phyloP scores from a whole-genome alignment of 495 filamentous ascomycete species.

The Collariella sp. region DNA sequence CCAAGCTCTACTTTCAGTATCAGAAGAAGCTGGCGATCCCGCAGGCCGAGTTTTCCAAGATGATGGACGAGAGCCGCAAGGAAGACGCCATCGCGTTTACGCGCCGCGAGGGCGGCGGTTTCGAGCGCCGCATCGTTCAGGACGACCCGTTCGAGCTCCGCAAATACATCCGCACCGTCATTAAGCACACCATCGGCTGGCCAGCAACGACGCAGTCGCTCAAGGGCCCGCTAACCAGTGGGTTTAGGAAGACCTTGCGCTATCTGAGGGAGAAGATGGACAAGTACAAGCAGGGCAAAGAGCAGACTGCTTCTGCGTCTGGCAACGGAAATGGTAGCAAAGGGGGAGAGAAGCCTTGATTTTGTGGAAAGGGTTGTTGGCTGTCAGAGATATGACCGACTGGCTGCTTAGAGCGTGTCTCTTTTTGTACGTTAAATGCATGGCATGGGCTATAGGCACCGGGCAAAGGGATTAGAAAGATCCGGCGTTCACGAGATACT shows the following conservation, averaged over 20 bases:
- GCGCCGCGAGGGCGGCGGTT: constrained; percentile 67
- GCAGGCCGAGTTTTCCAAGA: constrained; percentile 69
- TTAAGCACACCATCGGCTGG: constrained; percentile 84
- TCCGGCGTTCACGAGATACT: background rate
- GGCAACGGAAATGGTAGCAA: background rate
- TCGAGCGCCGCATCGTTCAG: constrained; percentile 73
- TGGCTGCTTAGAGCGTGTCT: background rate
- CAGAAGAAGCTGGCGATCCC: constrained; percentile 85
- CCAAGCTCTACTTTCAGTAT: constrained; percentile 87
- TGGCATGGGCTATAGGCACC: constrained; percentile 15
- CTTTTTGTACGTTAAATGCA: constrained; percentile 16
- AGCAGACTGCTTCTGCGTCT: background rate
- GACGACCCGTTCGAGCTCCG: constrained; percentile 56
- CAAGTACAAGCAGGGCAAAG: constrained; percentile 51
- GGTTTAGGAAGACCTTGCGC: constrained; percentile 54
- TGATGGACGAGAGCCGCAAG: constrained; percentile 67
- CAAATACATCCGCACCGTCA: constrained; percentile 58
- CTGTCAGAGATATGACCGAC: background rate
- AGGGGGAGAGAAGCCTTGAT: constrained; percentile 4
- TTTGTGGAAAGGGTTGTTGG: background rate
- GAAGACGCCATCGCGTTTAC: constrained; percentile 60
- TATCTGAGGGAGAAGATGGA: constrained; percentile 79
- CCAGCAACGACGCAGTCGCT: constrained; percentile 75
- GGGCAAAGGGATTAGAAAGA: constrained; percentile 9
- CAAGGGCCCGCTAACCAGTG: constrained; percentile 73